A percentile compares a stretch with the other conserved stretches of the same genome.
Conservation (phyloP, 306 rosid species). For the Bauhinia variegata region DNA sequence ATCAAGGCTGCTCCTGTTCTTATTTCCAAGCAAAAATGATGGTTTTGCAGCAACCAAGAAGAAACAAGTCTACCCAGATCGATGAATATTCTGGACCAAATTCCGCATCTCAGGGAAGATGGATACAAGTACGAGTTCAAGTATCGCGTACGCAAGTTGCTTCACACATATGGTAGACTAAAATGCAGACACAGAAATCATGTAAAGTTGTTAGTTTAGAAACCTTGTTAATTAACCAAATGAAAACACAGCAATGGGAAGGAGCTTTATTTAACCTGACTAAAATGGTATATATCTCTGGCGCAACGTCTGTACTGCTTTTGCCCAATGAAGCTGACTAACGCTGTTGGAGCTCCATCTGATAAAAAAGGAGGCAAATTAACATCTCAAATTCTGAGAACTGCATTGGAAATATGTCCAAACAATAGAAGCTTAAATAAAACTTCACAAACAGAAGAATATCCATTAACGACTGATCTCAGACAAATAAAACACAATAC, state of each 20-base stretch:
- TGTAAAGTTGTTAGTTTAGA: slow-evolving; percentile 25
- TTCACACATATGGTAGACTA: slow-evolving; percentile 82
- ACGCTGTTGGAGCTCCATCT: slow-evolving; percentile 92
- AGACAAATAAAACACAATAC: neutral
- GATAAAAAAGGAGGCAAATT: slow-evolving; percentile 38
- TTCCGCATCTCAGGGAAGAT: slow-evolving; percentile 83
- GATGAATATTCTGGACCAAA: slow-evolving; percentile 63
- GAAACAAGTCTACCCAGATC: slow-evolving; percentile 48
- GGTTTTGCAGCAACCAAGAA: too few relatives aligned
- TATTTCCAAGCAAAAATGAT: too few relatives aligned
- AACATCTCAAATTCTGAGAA: slow-evolving; percentile 19
- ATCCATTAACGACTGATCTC: slow-evolving; percentile 15
- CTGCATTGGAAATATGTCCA: too few relatives aligned
- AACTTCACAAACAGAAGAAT: too few relatives aligned
- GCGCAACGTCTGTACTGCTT: slow-evolving; percentile 92
- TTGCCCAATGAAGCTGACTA: slow-evolving; percentile 86
- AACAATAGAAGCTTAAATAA: too few relatives aligned
- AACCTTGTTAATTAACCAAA: neutral
- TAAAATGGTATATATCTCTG: slow-evolving; percentile 84
- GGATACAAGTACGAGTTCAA: slow-evolving; percentile 72
- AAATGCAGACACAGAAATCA: slow-evolving; percentile 19
- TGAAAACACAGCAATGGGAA: too few relatives aligned
- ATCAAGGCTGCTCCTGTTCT: slow-evolving; percentile 16
- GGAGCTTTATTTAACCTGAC: slow-evolving; percentile 77
- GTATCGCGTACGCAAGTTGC: slow-evolving; percentile 80